Base-by-base conservation (phyloP, 345 rosid species). In the Syzygium jambos region DNA sequence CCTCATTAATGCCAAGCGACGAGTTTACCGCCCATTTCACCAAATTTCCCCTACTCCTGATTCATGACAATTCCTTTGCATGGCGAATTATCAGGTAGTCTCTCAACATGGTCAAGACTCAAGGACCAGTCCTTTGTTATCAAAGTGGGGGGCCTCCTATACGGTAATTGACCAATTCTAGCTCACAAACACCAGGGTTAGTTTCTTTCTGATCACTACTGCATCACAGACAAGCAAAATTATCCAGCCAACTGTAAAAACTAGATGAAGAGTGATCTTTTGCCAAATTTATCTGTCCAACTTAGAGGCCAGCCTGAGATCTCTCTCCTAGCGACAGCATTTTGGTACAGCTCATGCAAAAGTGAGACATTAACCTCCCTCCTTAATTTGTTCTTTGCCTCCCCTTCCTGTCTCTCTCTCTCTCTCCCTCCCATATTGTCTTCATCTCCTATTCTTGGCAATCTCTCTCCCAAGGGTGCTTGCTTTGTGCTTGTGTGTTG, bases 351-450 rank as follows among this genome's bases (percentile, higher is more conserved):
- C 63, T 41, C 56, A 41, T 85, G 91, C 90, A 90, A 41, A 34
- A 77, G 90, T 86, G 85, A 85, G 89, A 85, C 41, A n/a, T 84
- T 55, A 89, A 85, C 29, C 59, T 54, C 91, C 92, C 91, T 91
- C 92, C 88, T 92, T 92, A 85, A 92, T 56, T 85, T 30, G 30
- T 78, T 53, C 86, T 51, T 54, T 85, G 57, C 86, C 57, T 52
- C 57, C 86, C 86, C 27, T 85, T 54, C 86, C 51, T 27, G 17
- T 25, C 86, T 34, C 41, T 52, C 51, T 78, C 61, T 85, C 56
- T 65, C 84, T n/a, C 63, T 34, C 78, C 21, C 52, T 56, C 78
- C 49, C 80, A 51, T 30, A 30, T 57, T 30, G 53, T 82, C 65
- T 51, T 21, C 61, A 16, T 55, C 78, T 87, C 86, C 85, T 57